Evolutionary conservation across 805 yeast species (phyloP), one percentile per base, ranked within the genome.

Genomic region (Barnettozyma pratensis): DNA sequence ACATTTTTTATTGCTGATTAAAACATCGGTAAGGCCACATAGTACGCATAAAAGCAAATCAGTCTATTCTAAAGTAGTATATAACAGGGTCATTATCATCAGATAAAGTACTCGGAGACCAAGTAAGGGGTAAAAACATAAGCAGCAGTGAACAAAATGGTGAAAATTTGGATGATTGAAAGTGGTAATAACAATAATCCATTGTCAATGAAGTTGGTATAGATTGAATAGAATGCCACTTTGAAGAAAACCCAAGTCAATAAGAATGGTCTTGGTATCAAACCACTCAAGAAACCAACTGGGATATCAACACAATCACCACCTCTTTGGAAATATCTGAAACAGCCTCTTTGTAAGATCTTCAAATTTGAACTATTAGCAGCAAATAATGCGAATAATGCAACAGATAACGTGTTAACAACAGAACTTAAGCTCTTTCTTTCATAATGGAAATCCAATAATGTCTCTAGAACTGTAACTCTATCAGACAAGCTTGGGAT

Each of bases 301-400:
- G 99, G 99, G 6, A 84, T 85, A 25, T 68, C 63, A 19, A 87
- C 79, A 61, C 90, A 85, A 45, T 73, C 80, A 26, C 97, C 97
- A 39, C 98, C 99, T 45, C 78, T 74, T 63, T 75, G 69, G 74
- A 94, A 89, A 68, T 94, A 94, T 49, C 72, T 72, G 75, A 90
- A 89, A 67, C 99, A 94, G 7, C 99, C 99, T 42, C 67, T 71
- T 70, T 91, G 97, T 53, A 94, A 73, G 34, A 86, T 76, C 54
- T 69, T 69, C 55, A 94, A 74, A 50, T 85, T 74, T 30, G 70
- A 69, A 48, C 74, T 75, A 55, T 88, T 87, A 14, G 97, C 99
- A 5, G 96, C 96, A 68, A 94, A 94, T 48, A 94, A 72, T 3
- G 92, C 74, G 71, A 87, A 94, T 46, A 94, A 75, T 0, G 99